Conservation (phyloP, 371 early-diverging fungal species). For the Mortierella sp. region DNA sequence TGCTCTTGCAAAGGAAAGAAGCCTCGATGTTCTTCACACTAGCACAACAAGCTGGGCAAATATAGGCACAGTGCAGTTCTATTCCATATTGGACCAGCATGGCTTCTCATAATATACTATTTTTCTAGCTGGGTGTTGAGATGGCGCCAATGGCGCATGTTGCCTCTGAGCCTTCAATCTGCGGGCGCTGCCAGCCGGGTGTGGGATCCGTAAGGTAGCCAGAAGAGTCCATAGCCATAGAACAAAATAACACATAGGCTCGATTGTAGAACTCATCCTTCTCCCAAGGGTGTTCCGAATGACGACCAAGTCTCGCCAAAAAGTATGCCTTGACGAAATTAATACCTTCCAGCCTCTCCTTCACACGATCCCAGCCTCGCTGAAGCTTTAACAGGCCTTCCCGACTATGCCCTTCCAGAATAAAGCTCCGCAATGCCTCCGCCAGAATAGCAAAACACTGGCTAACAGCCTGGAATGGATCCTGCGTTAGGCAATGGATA, state of each 20-base stretch:
- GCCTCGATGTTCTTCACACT: slow-evolving; percentile 64
- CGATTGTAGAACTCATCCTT: slow-evolving; percentile 19
- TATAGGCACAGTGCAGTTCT: too few relatives aligned
- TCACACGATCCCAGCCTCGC: slow-evolving; percentile 13
- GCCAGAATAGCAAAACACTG: slow-evolving; percentile 18
- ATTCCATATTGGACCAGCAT: too few relatives aligned
- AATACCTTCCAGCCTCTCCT: slow-evolving; percentile 20
- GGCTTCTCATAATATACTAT: too few relatives aligned
- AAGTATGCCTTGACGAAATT: slow-evolving; percentile 37
- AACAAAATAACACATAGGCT: slow-evolving; percentile 19
- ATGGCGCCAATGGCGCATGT: too few relatives aligned
- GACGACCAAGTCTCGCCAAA: slow-evolving; percentile 21
- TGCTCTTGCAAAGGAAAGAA: slow-evolving; percentile 60
- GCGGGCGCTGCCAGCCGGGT: slow-evolving; percentile 5
- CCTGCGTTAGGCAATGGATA: slow-evolving; percentile 17
- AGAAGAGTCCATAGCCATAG: slow-evolving; percentile 31
- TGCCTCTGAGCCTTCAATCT: background rate
- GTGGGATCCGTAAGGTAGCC: slow-evolving; percentile 29
- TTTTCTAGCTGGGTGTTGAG: too few relatives aligned
- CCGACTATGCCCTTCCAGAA: slow-evolving; percentile 4
- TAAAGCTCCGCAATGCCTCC: slow-evolving; percentile 21
- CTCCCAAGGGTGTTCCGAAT: slow-evolving; percentile 4
- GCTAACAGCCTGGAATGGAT: slow-evolving; percentile 1
- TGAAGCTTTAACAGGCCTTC: slow-evolving; percentile 21
- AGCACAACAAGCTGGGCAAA: slow-evolving; percentile 48